Base-by-base conservation (phyloP, 2,329 filamentous ascomycete genomes). In the Monosporascus sp. region DNA sequence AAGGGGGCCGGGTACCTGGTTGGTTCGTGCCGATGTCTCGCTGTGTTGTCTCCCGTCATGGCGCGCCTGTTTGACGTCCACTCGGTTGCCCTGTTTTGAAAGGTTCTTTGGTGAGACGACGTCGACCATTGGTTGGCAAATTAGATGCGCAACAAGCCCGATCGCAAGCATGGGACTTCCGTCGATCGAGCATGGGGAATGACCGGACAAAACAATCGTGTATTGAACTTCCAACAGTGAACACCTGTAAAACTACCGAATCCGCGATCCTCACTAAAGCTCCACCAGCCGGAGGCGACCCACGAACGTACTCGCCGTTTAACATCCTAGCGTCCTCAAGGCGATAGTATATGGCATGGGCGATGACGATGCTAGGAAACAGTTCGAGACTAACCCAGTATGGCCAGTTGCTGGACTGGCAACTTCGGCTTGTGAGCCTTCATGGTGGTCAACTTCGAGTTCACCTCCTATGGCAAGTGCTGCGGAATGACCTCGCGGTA, bases 331-430 rank as follows among this genome's bases (percentile, higher is more conserved):
- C 46, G 20, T 50, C 39, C 14, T 27, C 24, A 41, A 45, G 14
- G n/a, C 50, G 27, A 37, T 36, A 35, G 11, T 36, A 54, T 50
- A 55, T 50, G 49, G 49, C 56, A 57, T 56, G 50, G 38, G 52
- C 39, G 11, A 43, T 20, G 18, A 27, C 7, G 43, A 46, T n/a
- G 25, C 14, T 50, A 53, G 48, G 43, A 27, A 55, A 60, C 27
- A 31, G 47, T 11, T 44, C 25, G 46, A 52, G 56, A 66, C 80
- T 77, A 79, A 91, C 88, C 85, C 58, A 95, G 74, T 66, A 95
- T 91, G 44, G 84, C 74, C 65, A 95, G 77, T 74, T 95, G 90
- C 78, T 85, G 82, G 43, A 82, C 77, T 1, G 90, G 89, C 77
- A 94, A 78, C 75, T 85, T 88, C 25, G 83, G 80, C 58, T 68